These are phyloP conservation scores for Trichophyton simii DNA, from an alignment of 2,329 filamentous ascomycete genomes.

Conservation along the genomic window DNA sequence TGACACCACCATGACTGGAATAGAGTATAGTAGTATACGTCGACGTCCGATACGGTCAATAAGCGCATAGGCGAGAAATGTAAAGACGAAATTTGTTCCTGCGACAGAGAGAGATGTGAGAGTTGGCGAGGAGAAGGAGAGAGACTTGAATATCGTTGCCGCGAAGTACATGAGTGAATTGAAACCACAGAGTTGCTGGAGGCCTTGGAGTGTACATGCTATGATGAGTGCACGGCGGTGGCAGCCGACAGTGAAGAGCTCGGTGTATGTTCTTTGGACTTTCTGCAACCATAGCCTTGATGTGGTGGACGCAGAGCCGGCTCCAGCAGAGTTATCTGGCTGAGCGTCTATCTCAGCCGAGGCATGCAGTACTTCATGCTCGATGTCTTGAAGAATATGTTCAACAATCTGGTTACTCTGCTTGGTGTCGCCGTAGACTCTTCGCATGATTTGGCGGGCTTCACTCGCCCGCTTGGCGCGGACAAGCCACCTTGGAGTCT, in stretches of 20 bases:
- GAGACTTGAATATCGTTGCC: conserved; percentile 63
- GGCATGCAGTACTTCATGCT: conserved; percentile 62
- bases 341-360: background rate
- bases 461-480: conserved; percentile 49
- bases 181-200: conserved; percentile 83
- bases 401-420: conserved; percentile 41
- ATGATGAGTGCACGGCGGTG: conserved; percentile 61
- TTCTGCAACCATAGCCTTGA: background rate
- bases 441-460: conserved; percentile 53
- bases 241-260: conserved; percentile 34
- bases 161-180: conserved; percentile 92
- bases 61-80: conserved; percentile 57
- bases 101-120: conserved; percentile 70
- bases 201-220: conserved; percentile 71
- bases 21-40: conserved; percentile 65
- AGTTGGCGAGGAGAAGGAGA: conserved; percentile 67
- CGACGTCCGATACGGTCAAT: conserved; percentile 72
- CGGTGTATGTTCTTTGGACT: conserved; percentile 10
- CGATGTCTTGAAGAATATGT: conserved; percentile 54
- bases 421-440: conserved; percentile 45
- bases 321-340: background rate
- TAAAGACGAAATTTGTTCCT: conserved; percentile 71
- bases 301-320: background rate
- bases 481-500: conserved; percentile 81
- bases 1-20: conserved; percentile 70